Evolutionary conservation across 2,329 filamentous ascomycete genomes (phyloP), one percentile per base, ranked within the genome.

Genomic region (Fusarium sarcochroum): DNA sequence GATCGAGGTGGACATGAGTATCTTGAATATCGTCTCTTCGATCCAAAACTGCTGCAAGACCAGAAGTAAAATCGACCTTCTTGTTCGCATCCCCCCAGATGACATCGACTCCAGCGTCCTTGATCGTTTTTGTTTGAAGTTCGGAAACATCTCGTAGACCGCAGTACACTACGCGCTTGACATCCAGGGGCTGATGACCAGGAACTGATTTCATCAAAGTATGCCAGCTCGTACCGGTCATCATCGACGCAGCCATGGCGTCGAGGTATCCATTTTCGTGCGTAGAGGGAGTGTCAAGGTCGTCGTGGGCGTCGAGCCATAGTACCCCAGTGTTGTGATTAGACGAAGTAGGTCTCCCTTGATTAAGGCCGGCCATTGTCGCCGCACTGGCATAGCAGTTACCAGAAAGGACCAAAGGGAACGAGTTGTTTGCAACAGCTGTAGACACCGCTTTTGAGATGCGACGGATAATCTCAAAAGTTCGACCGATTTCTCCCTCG

Each of bases 231-330:
- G 32, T n/a, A 9, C 34, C 47, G 14, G 34, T 37, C 34, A 50
- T 18, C 47, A 50, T 50, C 1, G 34, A 40, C 2, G 47, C 47
- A 5, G 47, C 34, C 47, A 50, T 50, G 4, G 47, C 34, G 11
- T 50, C 47, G 7, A 50, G 34, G 15, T 50, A 50, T 10, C 47
- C 47, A 20, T 50, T 50, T 4, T 50, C 34, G 18, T 50, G 47
- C 15, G 21, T 50, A 2, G 47, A 50, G 7, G 47, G 47, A 8
- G 34, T 27, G 13, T 50, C 47, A 3, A 40, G 47, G 13, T 50
- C 47, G 7, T 50, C 47, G 14, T 50, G 47, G 15, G 47, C 34
- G 17, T 50, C 47, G 17, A 50, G 34, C 47, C 47, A 50, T 3
- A 38, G 23, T 7, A 23, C 34, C 30, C 32, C 47, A 7, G 34